Evolutionary conservation across 2,329 filamentous ascomycete genomes (phyloP).

Genomic region (Phyllosticta ampelicida): DNA sequence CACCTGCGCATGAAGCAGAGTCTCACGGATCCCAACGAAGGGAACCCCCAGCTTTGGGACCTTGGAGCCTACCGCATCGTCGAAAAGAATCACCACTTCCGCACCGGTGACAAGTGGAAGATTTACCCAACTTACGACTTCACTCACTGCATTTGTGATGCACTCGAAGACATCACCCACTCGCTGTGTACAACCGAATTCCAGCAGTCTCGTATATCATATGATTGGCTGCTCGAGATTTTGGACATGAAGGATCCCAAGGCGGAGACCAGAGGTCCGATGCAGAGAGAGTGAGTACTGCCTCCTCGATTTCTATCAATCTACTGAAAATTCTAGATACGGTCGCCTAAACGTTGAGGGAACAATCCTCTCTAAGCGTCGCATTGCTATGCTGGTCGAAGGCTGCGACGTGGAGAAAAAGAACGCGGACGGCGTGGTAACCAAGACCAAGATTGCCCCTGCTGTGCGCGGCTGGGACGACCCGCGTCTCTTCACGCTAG

Average conservation of each 20-base stretch:
- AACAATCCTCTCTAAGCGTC: conserved; percentile 78
- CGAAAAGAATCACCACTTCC: conserved; percentile 60
- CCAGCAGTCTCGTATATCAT: conserved; percentile 70
- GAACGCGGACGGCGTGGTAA: conserved; percentile 31
- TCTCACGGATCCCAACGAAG: conserved; percentile 46
- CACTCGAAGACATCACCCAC: conserved; percentile 84
- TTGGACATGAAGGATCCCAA: conserved; percentile 67
- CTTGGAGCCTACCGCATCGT: conserved; percentile 80
- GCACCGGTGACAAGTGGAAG: conserved; percentile 74
- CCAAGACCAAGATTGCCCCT: conserved; percentile 30
- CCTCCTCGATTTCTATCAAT: background rate
- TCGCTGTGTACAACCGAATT: conserved; percentile 92
- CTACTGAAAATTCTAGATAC: conserved; percentile 28
- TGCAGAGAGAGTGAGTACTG: conserved; percentile 67
- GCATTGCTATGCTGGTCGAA: conserved; percentile 69
- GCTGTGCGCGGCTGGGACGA: conserved; percentile 84
- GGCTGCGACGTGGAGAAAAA: conserved; percentile 40
- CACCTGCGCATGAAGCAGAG: conserved; percentile 92
- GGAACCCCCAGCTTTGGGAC: conserved; percentile 96
- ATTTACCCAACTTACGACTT: conserved; percentile 97
- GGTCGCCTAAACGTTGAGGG: conserved; percentile 69
- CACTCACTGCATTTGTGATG: conserved; percentile 82
- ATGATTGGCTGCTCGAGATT: conserved; percentile 79
- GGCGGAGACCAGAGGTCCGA: conserved; percentile 48
- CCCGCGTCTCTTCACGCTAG: conserved; percentile 78